phyloP scores from a whole-genome alignment of 2,329 filamentous ascomycete genomes.

The Alternaria ethzedia region DNA sequence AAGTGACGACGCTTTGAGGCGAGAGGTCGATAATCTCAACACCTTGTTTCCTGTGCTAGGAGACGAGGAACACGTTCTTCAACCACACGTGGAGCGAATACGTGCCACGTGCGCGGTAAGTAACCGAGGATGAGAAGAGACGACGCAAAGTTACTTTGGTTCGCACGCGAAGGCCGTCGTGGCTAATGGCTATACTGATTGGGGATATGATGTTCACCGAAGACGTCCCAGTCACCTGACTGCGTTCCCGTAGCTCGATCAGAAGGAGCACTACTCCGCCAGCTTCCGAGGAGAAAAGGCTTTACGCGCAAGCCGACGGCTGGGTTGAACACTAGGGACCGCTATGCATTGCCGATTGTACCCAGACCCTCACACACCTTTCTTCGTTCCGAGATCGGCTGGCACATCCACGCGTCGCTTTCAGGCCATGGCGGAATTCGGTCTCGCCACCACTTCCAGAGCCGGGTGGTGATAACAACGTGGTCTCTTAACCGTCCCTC shows the following conservation, averaged over 20 bases:
- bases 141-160: background rate
- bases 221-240: background rate
- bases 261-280: background rate
- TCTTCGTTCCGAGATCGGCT: background rate
- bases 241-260: background rate
- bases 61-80: background rate
- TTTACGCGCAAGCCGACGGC: background rate
- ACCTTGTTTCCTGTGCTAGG: conserved; percentile 6
- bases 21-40: conserved; percentile 6
- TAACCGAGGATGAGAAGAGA: background rate
- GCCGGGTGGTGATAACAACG: background rate
- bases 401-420: background rate
- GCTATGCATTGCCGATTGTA: background rate
- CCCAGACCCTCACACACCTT: background rate
- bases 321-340: background rate
- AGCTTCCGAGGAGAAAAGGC: background rate
- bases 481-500: background rate
- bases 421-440: background rate
- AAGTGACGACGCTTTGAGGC: background rate
- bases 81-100: conserved; percentile 3
- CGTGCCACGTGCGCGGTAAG: background rate
- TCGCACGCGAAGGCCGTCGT: background rate
- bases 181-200: background rate
- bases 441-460: background rate
- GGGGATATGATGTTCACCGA: background rate